These are phyloP conservation scores for Aspergillus alliaceus DNA, from an alignment of 2,329 filamentous ascomycete species.

Conservation along the genomic window DNA sequence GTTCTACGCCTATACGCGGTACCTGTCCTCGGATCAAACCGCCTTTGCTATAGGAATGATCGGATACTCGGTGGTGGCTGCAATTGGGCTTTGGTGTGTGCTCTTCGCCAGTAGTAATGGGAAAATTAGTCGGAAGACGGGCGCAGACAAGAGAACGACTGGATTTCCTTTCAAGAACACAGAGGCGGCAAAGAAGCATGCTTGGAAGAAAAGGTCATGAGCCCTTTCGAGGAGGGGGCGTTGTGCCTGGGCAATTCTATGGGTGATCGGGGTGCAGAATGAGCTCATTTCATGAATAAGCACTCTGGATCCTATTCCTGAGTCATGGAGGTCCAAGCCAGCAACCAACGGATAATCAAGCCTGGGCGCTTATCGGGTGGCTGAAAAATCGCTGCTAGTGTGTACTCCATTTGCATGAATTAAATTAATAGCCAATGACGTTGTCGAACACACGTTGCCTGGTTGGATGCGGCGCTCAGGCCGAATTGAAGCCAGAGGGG, in stretches of 20 bases:
- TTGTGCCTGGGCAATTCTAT: neutral
- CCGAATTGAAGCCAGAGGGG: neutral
- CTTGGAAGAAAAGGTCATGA: conserved; percentile 27
- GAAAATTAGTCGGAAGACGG: conserved; percentile 61
- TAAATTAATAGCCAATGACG: neutral
- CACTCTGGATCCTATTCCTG: neutral
- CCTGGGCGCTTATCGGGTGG: conserved; percentile 4
- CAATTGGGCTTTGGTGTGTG: conserved; percentile 65
- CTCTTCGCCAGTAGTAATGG: conserved; percentile 59
- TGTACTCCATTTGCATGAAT: neutral
- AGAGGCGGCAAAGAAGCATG: conserved; percentile 55
- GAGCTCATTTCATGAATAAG: neutral
- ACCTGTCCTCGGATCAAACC: conserved; percentile 55
- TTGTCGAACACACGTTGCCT: neutral
- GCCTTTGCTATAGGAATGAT: conserved; percentile 62
- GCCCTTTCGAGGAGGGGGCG: neutral
- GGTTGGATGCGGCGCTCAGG: neutral
- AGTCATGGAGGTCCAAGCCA: neutral
- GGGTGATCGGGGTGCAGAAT: neutral
- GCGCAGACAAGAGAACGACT: conserved; percentile 65
- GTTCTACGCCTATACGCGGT: conserved; percentile 69
- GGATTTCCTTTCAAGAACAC: conserved; percentile 66
- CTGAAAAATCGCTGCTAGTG: neutral
- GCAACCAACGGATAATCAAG: neutral
- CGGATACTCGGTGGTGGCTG: conserved; percentile 58